Base-by-base conservation (phyloP, 345 rosid species). In the Pugionium cornutum region DNA sequence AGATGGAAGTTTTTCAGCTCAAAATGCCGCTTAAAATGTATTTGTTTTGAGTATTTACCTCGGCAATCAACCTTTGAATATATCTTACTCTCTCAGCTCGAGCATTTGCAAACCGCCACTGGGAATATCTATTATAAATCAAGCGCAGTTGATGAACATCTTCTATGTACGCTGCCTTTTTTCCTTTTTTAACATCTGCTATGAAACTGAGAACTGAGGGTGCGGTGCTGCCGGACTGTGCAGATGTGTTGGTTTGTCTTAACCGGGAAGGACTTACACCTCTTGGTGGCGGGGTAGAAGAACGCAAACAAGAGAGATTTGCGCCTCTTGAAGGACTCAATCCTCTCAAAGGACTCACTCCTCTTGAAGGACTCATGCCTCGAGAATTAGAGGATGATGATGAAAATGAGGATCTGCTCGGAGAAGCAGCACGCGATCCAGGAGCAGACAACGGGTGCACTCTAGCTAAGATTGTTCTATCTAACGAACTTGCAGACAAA, bases 31-130 rank as follows among this genome's bases (percentile, higher is more conserved):
- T n/a, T n/a, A n/a, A n/a, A 44, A 18, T 61, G 28, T 49, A 28
- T 25, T 9, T 1, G 3, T 11, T 36, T 10, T 3, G 8, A 56
- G n/a, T 39, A 49, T 32, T 50, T 52, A 94, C 99, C 99, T 90
- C 91, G 11, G 88, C 88, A 9, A 58, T 85, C 44, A 73, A 72
- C 78, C 84, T 86, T 73, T 88, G 88, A 70, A 75, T 48, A 58
- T 75, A 79, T 62, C 89, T 77, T 10, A 82, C 92, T 72, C 76
- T 81, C 31, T 84, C 95, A 44, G 86, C 83, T 54, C 75, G 73
- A 57, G 96, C 95, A 83, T 85, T 88, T 50, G 90, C 83, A 71
- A 90, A 88, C 61, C 92, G 78, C 99, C 99, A 94, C 56, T 94
- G 99, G 64, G 88, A 64, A 71, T 58, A 78, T 82, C 96, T 79